Base-by-base conservation (phyloP, 2,329 filamentous ascomycete species). In the Mycosphaerelloides madeirae region DNA sequence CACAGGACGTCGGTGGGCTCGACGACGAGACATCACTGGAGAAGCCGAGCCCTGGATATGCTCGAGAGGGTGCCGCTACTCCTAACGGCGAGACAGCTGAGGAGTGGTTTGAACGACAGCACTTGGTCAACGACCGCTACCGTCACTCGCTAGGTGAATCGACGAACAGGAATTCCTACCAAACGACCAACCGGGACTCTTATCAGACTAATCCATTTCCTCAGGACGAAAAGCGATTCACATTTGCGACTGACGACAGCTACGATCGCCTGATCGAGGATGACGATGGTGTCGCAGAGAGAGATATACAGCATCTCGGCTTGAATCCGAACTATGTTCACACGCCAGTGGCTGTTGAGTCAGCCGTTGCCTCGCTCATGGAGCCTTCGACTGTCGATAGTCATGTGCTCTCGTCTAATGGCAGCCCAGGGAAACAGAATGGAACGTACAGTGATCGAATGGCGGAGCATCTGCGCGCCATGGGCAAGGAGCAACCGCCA, bases 351-450 rank as follows among this genome's bases (percentile, higher is more conserved):
- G 87, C 79, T 2, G 82, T 95, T 0, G 90, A 96, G 65, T 96
- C 90, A 12, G 86, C 85, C 8, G 90, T 97, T 9, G 91, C 91
- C 6, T 96, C 90, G 13, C 72, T 97, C 6, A 84, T 93, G 56
- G 87, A 89, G 14, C 91, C 88, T 0, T 94, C 88, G 2, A 78
- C 84, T 11, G 63, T 95, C 41, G 90, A 69, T 49, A 63, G 60
- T 41, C 53, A 54, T 41, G 36, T 54, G 43, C 35, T 46, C 6
- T 62, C 60, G 15, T 55, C 55, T n/a, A 36, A 50, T 40, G 43
- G 47, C 33, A 55, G 55, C 48, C 41, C 53, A 13, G 33, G 45
- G 20, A 59, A 58, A 43, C 33, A 44, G 15, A 53, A 56, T 39
- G 58, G 53, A 31, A 56, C 52, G 20, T 57, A 61, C 43, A 55